A percentile compares a stretch with the other conserved stretches of the same genome.
Evolutionary conservation across 305 asterid species (phyloP).

Genomic region (Fraxinus paxiana): DNA sequence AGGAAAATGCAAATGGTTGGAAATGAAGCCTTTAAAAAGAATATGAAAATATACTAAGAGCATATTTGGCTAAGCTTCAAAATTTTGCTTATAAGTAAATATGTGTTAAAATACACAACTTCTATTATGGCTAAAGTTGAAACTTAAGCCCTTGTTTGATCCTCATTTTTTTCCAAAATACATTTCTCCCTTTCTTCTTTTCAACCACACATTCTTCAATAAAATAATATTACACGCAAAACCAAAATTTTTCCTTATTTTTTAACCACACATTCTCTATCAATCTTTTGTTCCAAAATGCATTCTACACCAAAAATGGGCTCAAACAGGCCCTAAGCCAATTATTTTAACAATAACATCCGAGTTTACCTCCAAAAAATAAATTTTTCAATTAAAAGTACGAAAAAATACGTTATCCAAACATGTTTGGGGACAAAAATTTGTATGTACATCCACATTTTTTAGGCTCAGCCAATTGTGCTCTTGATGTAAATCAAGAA

Average conservation of each 20-base stretch:
- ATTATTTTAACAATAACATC: not conserved
- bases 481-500: not conserved
- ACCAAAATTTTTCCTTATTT: not conserved
- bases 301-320: not conserved
- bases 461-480: not conserved
- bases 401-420: not conserved
- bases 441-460: not conserved
- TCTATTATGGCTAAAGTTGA: not conserved
- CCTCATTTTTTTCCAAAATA: not conserved
- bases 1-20: slow-evolving; percentile 23
- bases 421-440: not conserved
- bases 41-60: not conserved
- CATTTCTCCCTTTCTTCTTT: not conserved
- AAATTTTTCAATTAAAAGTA: not conserved
- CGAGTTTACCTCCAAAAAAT: not conserved
- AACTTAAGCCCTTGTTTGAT: not conserved
- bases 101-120: not conserved
- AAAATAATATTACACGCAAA: not conserved
- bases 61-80: not conserved
- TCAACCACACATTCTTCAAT: not conserved
- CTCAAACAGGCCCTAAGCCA: not conserved
- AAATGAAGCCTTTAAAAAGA: not conserved
- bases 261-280: not conserved
- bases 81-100: not conserved
- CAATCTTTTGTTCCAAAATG: not conserved